These are phyloP conservation scores for Ophiosphaerella korrae DNA, from an alignment of 2,329 filamentous ascomycete genomes.

Conservation along the genomic window DNA sequence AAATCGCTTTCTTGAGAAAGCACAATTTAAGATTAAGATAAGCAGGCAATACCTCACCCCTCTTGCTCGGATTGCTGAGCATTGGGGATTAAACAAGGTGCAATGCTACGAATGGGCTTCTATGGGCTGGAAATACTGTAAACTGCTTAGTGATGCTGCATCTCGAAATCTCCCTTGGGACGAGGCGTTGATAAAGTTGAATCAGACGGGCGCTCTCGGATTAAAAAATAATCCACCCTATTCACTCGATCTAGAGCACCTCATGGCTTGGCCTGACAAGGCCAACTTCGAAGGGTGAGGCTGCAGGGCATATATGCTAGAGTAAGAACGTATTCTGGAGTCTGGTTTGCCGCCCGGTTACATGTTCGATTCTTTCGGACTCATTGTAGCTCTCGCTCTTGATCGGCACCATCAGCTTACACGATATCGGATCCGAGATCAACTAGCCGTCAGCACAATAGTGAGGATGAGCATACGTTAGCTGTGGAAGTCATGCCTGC, in stretches of 20 bases:
- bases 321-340: neutral
- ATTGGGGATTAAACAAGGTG: constrained; percentile 15
- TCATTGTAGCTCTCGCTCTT: too few species aligned
- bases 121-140: constrained; percentile 15
- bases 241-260: constrained; percentile 9
- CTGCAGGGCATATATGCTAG: constrained; percentile 1
- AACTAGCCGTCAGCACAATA: too few species aligned
- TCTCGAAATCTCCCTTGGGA: constrained; percentile 12
- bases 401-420: too few species aligned
- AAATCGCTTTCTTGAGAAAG: too few species aligned
- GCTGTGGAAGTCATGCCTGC: constrained; percentile 7
- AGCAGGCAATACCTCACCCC: neutral
- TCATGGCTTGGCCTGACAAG: constrained; percentile 8
- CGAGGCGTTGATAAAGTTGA: constrained; percentile 16
- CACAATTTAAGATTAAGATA: too few species aligned
- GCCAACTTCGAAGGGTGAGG: constrained; percentile 10
- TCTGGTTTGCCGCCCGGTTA: too few species aligned
- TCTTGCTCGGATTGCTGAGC: constrained; percentile 9
- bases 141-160: constrained; percentile 16
- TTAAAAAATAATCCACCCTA: constrained; percentile 11
- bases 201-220: constrained; percentile 5
- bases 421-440: too few species aligned
- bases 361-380: too few species aligned
- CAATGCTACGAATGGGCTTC: constrained; percentile 16
- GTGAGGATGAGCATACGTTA: too few species aligned